Percentiles rank a stretch among this genome's conserved stretches.
Evolutionary conservation across 768 basidiomycete species (phyloP).

Genomic region (Tulasnella sp.): DNA sequence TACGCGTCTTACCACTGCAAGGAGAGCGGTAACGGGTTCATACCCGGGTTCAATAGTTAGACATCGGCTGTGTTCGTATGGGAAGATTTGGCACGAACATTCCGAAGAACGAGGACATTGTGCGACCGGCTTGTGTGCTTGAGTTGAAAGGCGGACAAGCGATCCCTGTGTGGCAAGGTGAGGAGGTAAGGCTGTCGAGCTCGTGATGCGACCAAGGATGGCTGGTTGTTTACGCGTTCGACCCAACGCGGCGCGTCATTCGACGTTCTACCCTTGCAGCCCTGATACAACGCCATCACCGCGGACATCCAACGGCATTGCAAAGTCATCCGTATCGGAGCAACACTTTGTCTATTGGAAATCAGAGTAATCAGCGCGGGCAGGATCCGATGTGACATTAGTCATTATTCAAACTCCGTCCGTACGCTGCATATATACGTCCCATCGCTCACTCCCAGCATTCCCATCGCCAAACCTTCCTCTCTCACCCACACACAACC

Average conservation of each 20-base stretch:
- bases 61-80: background rate
- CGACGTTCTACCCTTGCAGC: too few species aligned
- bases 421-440: background rate
- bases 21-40: slow-evolving; percentile 4
- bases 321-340: too few species aligned
- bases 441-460: background rate
- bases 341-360: too few species aligned
- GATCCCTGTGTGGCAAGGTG: too few species aligned
- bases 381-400: background rate
- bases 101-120: slow-evolving; percentile 81
- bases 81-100: slow-evolving; percentile 40
- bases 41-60: background rate
- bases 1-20: slow-evolving; percentile 72
- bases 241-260: too few species aligned
- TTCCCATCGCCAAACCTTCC: background rate
- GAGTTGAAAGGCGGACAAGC: too few species aligned
- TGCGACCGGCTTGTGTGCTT: too few species aligned
- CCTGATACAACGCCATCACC: too few species aligned
- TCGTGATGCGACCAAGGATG: too few species aligned
- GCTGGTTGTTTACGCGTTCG: too few species aligned
- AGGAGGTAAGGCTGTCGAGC: too few species aligned
- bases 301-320: too few species aligned
- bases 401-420: background rate
- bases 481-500: background rate
- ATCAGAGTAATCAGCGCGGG: background rate